Evolutionary conservation across 352 stramenopile genomes (phyloP), one percentile per base, ranked within the genome.

Genomic region (Phytophthora litchii): DNA sequence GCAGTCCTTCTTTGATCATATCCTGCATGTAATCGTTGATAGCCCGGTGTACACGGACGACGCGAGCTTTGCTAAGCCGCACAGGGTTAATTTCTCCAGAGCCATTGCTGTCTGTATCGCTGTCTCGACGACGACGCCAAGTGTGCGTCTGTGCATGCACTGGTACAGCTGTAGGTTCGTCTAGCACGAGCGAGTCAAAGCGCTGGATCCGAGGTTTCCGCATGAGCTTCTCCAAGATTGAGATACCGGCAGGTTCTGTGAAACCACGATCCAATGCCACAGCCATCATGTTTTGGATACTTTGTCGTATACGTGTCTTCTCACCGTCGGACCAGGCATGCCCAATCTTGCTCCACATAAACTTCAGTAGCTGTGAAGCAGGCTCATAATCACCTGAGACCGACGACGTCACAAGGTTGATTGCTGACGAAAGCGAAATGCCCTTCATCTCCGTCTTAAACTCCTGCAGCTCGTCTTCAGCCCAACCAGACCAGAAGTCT

Each of bases 401-500:
- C n/a, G 85, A 92, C 14, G 83, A 88, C 16, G 82, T 88, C 19
- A 92, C 85, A 13, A 92, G 76, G 45, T 88, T 86, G 19, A 94
- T 70, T 25, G 85, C 84, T 11, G 78, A 90, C 9, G 79, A 74
- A 20, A 94, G 58, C 21, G 81, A 89, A 44, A 94, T 75, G 10
- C 81, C 79, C 56, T 80, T 86, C 74, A 94, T 82, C 61, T 92
- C 79, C 17, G 80, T 73, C 59, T 89, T 90, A 59, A 94, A 88
- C 43, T 94, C 85, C 9, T 71, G 56, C 34, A 95, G 76, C 57
- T 95, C 83, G 19, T 92, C 74, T 61, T 95, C 86, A 13, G 85
- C 86, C 86, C 86, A 95, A 23, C 86, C 86, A 4, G 80, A 90
- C 86, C 86, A 95, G 37, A 95, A 92, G 56, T 95, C 86, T 35